Conservation (phyloP, 177 flowering plant genomes). For the Vitis hybrid region DNA sequence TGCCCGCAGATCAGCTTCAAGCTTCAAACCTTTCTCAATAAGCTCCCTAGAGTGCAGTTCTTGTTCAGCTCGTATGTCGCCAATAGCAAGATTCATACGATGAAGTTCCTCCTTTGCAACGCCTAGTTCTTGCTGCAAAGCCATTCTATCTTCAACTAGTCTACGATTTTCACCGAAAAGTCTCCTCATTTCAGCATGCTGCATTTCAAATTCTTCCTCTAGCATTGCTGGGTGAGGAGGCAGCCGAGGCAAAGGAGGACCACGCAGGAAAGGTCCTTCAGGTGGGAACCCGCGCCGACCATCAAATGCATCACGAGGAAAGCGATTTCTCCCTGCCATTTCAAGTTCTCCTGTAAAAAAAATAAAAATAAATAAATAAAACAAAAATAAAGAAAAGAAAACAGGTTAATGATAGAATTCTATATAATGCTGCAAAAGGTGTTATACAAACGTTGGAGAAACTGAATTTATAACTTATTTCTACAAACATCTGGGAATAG, state of each 20-base stretch:
- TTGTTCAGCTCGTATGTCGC: constrained; percentile 69
- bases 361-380: neutral
- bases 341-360: constrained; percentile 17
- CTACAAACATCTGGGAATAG: too few relatives aligned
- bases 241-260: constrained; percentile 55
- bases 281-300: constrained; percentile 64
- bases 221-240: constrained; percentile 76
- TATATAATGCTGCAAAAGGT: too few relatives aligned
- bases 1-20: constrained; percentile 88
- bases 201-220: constrained; percentile 88
- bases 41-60: constrained; percentile 77
- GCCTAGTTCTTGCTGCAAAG: constrained; percentile 64
- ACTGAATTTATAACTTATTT: too few relatives aligned
- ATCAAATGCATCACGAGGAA: constrained; percentile 53
- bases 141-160: constrained; percentile 72
- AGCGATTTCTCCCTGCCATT: constrained; percentile 84
- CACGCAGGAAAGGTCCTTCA: constrained; percentile 52
- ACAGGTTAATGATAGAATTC: too few relatives aligned
- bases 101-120: constrained; percentile 83
- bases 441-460: too few relatives aligned
- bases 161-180: constrained; percentile 72
- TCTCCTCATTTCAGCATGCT: constrained; percentile 70
- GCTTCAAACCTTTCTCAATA: constrained; percentile 72
- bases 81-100: constrained; percentile 62
- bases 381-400: neutral